Conservation (phyloP, 139 green algal species). For the Tetradesmus obliquus region DNA sequence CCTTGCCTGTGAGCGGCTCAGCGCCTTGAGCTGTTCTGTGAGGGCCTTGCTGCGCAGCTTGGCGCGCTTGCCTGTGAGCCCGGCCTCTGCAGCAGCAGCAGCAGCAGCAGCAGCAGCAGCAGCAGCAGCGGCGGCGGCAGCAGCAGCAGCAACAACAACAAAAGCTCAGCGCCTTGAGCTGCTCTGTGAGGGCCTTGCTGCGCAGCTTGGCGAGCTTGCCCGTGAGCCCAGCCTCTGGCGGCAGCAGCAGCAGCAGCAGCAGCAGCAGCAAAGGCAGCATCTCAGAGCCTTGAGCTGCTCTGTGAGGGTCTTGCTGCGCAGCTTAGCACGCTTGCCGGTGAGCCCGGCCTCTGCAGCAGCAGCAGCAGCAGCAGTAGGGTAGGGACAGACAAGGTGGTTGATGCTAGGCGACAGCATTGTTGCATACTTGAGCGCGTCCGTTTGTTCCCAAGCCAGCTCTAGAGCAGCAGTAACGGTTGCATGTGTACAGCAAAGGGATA, state of each 20-base stretch:
- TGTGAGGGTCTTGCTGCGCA: constrained; percentile 18
- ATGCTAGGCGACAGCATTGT: too few relatives aligned
- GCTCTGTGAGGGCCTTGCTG: constrained; percentile 22
- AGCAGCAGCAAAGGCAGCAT: not conserved
- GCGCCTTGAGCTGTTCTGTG: constrained; percentile 33
- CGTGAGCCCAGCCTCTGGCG: constrained; percentile 25
- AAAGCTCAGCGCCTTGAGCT: constrained; percentile 30
- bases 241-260: too few relatives aligned
- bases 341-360: constrained; percentile 27
- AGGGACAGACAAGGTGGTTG: too few relatives aligned
- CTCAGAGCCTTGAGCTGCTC: constrained; percentile 33
- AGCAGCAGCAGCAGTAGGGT: not conserved
- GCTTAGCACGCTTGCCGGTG: constrained; percentile 20
- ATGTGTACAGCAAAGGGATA: too few relatives aligned
- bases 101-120: not conserved
- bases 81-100: constrained; percentile 7
- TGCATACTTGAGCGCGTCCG: too few relatives aligned
- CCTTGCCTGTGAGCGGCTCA: constrained; percentile 4
- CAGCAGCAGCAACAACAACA: too few relatives aligned
- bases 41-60: constrained; percentile 21
- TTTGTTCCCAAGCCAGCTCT: too few relatives aligned
- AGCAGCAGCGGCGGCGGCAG: too few relatives aligned
- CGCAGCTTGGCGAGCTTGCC: constrained; percentile 22
- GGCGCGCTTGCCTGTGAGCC: constrained; percentile 22
- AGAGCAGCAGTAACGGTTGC: too few relatives aligned